Base-by-base conservation (phyloP, 108 stramenopile genomes). In the Seminavis robusta region DNA sequence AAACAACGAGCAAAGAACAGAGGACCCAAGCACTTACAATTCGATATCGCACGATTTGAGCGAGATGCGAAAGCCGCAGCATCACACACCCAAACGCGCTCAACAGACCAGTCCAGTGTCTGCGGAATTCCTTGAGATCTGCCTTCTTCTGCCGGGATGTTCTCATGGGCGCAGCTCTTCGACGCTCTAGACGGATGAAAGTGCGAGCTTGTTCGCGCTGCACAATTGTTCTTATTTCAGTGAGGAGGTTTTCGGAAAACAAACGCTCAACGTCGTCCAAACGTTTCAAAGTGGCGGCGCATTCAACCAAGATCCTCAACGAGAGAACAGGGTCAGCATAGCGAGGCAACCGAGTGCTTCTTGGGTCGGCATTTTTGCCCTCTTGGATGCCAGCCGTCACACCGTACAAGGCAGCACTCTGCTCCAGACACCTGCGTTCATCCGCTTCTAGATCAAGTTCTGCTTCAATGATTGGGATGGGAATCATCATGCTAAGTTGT, bases 401-500 rank as follows among this genome's bases (percentile, higher is more conserved):
- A 37, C 52, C 55, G 39, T 51, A 59, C 24, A 61, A 33, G 1
- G 68, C 59, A 37, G 60, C 41, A n/a, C n/a, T n/a, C 65, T 83
- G 79, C 52, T 91, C 85, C 37, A 87, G 50, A 43, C 80, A 81
- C 13, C 90, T 81, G 0, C 82, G 73, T 58, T 92, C 90, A 60
- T 91, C 90, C 3, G 76, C 66, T 34, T 87, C 90, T 36, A 91
- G 55, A 74, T 91, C 90, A 49, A 91, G 60, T 59, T 91, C 90
- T 37, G 83, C 77, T 30, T 88, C 86, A 32, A 91, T 54, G 26
- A 81, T 63, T 29, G 84, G 45, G 25, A 58, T 50, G 21, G 86
- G 86, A 27, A 91, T 83, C 58, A 86, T 44, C 59, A 71, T 61
- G 4, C 36, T 33, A 46, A 28, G 33, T 44, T 27, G 67, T 3